Conservation (phyloP, 176 grass and related monocot species). For the Ensete ventricosum region DNA sequence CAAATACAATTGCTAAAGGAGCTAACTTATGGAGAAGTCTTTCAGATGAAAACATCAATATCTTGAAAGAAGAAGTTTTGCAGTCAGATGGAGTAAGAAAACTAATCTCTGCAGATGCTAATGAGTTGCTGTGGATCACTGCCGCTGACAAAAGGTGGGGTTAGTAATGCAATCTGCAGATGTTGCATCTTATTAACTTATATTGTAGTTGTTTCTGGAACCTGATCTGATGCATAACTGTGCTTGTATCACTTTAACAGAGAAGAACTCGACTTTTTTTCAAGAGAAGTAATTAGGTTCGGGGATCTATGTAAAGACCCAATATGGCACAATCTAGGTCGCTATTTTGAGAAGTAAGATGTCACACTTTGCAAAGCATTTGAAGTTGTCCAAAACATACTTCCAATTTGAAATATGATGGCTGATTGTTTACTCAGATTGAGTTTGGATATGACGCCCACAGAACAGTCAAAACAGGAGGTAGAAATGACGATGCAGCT, state of each 20-base stretch:
- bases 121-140: slow-evolving; percentile 60
- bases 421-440: slow-evolving; percentile 41
- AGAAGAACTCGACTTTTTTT: slow-evolving; percentile 75
- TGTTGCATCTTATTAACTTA: background rate
- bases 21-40: slow-evolving; percentile 61
- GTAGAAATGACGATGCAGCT: slow-evolving; percentile 51
- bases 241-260: slow-evolving; percentile 24
- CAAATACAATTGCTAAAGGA: slow-evolving; percentile 86
- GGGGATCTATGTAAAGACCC: slow-evolving; percentile 89
- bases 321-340: slow-evolving; percentile 83
- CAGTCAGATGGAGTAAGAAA: slow-evolving; percentile 67
- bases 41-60: slow-evolving; percentile 66
- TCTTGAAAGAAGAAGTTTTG: slow-evolving; percentile 69
- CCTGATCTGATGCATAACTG: background rate
- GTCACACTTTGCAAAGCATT: slow-evolving; percentile 30
- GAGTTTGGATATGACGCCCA: slow-evolving; percentile 30
- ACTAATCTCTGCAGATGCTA: slow-evolving; percentile 53
- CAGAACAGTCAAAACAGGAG: slow-evolving; percentile 67
- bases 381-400: slow-evolving; percentile 7
- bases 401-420: slow-evolving; percentile 19
- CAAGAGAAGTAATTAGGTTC: slow-evolving; percentile 89
- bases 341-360: slow-evolving; percentile 78
- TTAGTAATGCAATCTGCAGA: background rate
- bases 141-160: slow-evolving; percentile 77
- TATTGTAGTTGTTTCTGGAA: background rate